Evolutionary conservation across 2,329 filamentous ascomycete species (phyloP).

Genomic region (Arthroderma sp.): DNA sequence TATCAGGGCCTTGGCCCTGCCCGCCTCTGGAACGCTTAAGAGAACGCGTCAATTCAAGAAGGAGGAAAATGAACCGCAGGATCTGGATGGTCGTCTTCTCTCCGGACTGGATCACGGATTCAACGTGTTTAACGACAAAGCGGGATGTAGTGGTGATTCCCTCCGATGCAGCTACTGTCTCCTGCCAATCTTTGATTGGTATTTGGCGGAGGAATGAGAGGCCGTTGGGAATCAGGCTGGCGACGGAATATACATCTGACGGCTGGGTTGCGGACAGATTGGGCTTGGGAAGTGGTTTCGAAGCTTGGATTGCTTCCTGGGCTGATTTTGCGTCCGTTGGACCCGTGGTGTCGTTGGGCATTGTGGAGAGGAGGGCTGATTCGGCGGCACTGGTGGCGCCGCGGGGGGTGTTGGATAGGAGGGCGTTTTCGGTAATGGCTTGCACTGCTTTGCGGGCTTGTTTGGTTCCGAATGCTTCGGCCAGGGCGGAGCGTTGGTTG

Average conservation of each 20-base stretch:
- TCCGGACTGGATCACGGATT: constrained; percentile 24
- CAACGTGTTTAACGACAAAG: constrained; percentile 33
- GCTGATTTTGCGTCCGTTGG: constrained; percentile 21
- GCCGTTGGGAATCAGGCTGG: constrained; percentile 30
- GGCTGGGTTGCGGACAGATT: constrained; percentile 32
- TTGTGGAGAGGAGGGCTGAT: constrained; percentile 30
- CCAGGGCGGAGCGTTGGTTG: constrained; percentile 30
- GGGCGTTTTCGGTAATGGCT: constrained; percentile 35
- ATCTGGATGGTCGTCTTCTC: constrained; percentile 31
- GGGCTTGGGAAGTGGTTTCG: constrained; percentile 33
- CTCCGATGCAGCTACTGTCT: constrained; percentile 22
- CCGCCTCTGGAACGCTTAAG: constrained; percentile 19
- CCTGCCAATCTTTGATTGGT: constrained; percentile 32
- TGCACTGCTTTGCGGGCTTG: constrained; percentile 37
- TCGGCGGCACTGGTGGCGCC: constrained; percentile 26
- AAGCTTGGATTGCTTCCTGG: constrained; percentile 31
- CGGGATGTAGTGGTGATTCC: constrained; percentile 28
- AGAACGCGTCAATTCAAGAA: constrained; percentile 29
- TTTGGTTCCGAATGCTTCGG: constrained; percentile 38
- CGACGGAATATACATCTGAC: constrained; percentile 33
- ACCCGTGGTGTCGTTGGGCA: constrained; percentile 23
- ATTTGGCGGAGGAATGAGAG: constrained; percentile 29
- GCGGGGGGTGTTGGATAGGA: constrained; percentile 28
- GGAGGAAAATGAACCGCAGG: constrained; percentile 32
- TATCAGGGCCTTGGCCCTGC: constrained; percentile 19